These are phyloP conservation scores for Bocquillonia castaneifolia DNA, from an alignment of 441 rosid species.

Conservation along the genomic window DNA sequence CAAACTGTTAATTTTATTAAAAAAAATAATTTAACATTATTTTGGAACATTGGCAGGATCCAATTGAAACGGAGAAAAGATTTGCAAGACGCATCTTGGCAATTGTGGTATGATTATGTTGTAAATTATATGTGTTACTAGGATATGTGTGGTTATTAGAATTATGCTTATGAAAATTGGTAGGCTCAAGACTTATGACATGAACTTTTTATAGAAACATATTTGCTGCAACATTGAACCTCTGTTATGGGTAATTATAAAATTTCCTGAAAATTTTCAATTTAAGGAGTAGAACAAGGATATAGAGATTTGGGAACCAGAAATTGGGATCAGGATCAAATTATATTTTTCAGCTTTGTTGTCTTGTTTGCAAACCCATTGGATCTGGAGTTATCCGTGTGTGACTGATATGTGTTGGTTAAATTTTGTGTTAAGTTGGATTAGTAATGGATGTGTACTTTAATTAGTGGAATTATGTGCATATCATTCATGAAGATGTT, in stretches of 20 bases:
- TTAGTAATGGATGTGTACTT: not conserved
- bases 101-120: constrained; percentile 55
- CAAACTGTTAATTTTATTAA: constrained; percentile 4
- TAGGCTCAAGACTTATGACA: not conserved
- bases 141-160: not conserved
- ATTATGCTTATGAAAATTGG: not conserved
- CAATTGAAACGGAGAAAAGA: constrained; percentile 74
- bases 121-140: constrained; percentile 3
- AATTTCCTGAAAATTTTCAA: not conserved
- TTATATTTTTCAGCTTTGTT: not conserved
- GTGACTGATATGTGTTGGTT: not conserved
- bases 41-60: constrained; percentile 55
- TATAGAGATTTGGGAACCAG: not conserved
- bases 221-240: not conserved
- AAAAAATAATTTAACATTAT: constrained; percentile 29
- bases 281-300: not conserved
- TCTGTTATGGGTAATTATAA: not conserved
- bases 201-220: not conserved
- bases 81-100: constrained; percentile 85
- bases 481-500: constrained; percentile 1
- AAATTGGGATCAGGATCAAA: not conserved
- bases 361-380: not conserved
- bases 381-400: not conserved
- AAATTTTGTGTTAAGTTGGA: not conserved
- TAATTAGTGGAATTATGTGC: not conserved